Conservation (phyloP, 2,329 filamentous ascomycete species). For the Apiospora kogelbergensis region DNA sequence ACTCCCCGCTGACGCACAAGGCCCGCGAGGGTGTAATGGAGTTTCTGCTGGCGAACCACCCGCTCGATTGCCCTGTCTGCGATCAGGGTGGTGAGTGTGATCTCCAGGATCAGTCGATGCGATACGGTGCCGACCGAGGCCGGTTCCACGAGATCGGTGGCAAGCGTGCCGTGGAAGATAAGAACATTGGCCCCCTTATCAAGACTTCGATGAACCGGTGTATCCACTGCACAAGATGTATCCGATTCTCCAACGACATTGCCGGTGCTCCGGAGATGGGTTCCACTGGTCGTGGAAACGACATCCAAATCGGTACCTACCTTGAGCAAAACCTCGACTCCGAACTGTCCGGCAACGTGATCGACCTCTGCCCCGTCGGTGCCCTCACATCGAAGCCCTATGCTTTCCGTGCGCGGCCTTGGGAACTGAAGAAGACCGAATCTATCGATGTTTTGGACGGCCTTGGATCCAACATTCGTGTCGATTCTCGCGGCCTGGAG, state of each 20-base stretch:
- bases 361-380: slow-evolving; percentile 96
- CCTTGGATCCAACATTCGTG: slow-evolving; percentile 89
- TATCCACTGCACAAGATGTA: slow-evolving; percentile 97
- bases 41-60: slow-evolving; percentile 94
- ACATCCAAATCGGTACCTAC: slow-evolving; percentile 97
- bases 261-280: slow-evolving; percentile 95
- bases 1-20: slow-evolving; percentile 95
- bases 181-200: slow-evolving; percentile 96
- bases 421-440: slow-evolving; percentile 96
- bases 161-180: slow-evolving; percentile 98
- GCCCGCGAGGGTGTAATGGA: slow-evolving; percentile 99
- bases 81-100: slow-evolving; percentile 99
- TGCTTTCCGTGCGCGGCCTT: slow-evolving; percentile 92
- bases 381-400: slow-evolving; percentile 97
- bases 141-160: slow-evolving; percentile 94
- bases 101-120: slow-evolving; percentile 98
- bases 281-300: slow-evolving; percentile 91
- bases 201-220: slow-evolving; percentile 99
- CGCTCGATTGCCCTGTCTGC: slow-evolving; percentile 94
- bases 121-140: slow-evolving; percentile 93
- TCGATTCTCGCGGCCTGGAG: slow-evolving; percentile 90
- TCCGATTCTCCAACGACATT: slow-evolving; percentile 96
- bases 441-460: slow-evolving; percentile 93
- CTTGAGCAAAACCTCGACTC: slow-evolving; percentile 91
- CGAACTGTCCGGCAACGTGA: slow-evolving; percentile 94